Base-by-base conservation (phyloP, 2,329 filamentous ascomycete genomes). In the Onygena corvina region DNA sequence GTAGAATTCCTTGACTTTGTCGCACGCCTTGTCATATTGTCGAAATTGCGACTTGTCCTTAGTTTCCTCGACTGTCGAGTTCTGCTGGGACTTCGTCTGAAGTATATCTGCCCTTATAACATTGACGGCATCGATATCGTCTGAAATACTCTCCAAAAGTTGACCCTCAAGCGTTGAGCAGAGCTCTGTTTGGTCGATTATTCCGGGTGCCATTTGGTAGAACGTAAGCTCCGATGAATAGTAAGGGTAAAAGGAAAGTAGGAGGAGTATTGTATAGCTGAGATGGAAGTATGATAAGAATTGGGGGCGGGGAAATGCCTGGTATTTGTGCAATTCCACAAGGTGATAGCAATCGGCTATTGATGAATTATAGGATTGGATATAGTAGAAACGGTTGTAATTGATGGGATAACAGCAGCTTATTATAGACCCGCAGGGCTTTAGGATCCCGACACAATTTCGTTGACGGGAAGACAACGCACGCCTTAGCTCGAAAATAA, bases 1-100 rank as follows among this genome's bases (percentile, higher is more conserved):
- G 74, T 90, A 92, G 67, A 90, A 89, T 69, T 74, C 75, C 71
- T 86, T 85, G 62, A 90, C 84, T 46, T 83, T 76, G 65, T 86
- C 81, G 68, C 81, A 84, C 16, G 85, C 84, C 11, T 80, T 79
- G 58, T 85, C 79, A 68, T 87, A 92, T 63, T 88, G 80, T 21
- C 86, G 75, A 68, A 87, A 87, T 55, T 80, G 72, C 6, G 46
- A 48, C 31, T 53, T 53, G 34, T 53, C 51, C 25, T 50, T 50
- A 12, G 48, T 34, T 25, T 27, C 16, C 5, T 42, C 21, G 21
- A 27, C 11, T 11, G 4, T 20, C 16, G 38, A 16, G n/a, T n/a
- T 31, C n/a, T 14, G 18, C 7, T 46, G 27, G 12, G 46, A 46
- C 6, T 38, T 46, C n/a, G 46, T 46, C 8, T 45, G 31, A 4